These are phyloP conservation scores for Candida andamanensis DNA, from an alignment of 805 yeast species.

Conservation along the genomic window DNA sequence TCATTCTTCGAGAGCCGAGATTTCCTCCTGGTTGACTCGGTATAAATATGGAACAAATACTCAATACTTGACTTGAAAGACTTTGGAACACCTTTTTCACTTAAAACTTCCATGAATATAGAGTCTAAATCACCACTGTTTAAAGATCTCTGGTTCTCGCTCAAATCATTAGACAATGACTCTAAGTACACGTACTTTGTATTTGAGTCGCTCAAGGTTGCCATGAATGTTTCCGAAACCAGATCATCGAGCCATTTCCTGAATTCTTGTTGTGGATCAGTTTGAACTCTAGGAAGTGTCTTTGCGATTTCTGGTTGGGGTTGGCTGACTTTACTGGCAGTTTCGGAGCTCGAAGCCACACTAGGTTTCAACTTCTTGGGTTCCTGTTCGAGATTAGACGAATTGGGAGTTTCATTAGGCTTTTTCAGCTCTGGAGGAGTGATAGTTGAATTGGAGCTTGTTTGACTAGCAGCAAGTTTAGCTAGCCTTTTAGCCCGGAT, in stretches of 20 bases:
- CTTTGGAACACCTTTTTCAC: slow-evolving; percentile 47
- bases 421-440: too few species aligned
- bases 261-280: slow-evolving; percentile 15
- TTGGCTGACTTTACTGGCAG: background rate
- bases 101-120: slow-evolving; percentile 49
- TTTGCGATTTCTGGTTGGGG: background rate
- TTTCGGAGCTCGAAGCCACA: too few species aligned
- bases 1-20: slow-evolving; percentile 41
- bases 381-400: too few species aligned
- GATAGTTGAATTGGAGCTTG: too few species aligned
- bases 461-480: slow-evolving; percentile 24
- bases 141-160: slow-evolving; percentile 12
- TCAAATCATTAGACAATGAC: slow-evolving; percentile 21
- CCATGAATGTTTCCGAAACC: slow-evolving; percentile 33
- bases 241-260: slow-evolving; percentile 39
- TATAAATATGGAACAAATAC: slow-evolving; percentile 46
- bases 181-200: slow-evolving; percentile 17
- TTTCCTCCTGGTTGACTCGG: slow-evolving; percentile 33
- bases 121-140: slow-evolving; percentile 40
- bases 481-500: slow-evolving; percentile 53
- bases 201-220: slow-evolving; percentile 20
- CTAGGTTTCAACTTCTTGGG: too few species aligned
- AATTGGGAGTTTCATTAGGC: too few species aligned
- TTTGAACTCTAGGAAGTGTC: background rate
- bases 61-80: slow-evolving; percentile 34